These are phyloP conservation scores for Waltergamsia citrina DNA, from an alignment of 2,329 filamentous ascomycete species.

Conservation along the genomic window DNA sequence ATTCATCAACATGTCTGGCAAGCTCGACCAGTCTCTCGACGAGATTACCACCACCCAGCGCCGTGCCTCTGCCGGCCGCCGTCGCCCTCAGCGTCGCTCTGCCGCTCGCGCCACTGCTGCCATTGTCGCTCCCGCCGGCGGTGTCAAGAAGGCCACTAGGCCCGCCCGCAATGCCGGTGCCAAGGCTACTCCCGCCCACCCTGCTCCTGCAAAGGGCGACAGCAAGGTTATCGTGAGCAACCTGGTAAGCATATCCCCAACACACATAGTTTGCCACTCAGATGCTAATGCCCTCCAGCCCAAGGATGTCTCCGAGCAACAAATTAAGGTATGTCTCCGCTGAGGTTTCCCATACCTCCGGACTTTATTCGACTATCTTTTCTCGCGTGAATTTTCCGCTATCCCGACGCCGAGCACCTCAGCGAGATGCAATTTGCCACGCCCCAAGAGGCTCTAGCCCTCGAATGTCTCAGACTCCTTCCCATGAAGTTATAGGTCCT, in stretches of 20 bases:
- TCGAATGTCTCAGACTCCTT: slow-evolving; percentile 12
- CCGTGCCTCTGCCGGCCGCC: slow-evolving; percentile 41
- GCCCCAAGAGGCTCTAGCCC: not conserved
- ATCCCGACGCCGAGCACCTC: slow-evolving; percentile 3
- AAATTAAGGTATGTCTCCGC: slow-evolving; percentile 99
- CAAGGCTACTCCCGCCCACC: slow-evolving; percentile 57
- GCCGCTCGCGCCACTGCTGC: slow-evolving; percentile 37
- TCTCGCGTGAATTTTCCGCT: slow-evolving; percentile 20
- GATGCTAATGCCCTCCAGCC: slow-evolving; percentile 48
- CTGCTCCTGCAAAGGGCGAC: slow-evolving; percentile 53
- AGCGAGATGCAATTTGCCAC: slow-evolving; percentile 1
- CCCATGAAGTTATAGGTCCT: slow-evolving; percentile 13
- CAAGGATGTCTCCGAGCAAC: slow-evolving; percentile 88
- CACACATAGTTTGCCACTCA: not conserved
- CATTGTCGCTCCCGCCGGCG: slow-evolving; percentile 66
- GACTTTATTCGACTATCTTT: slow-evolving; percentile 58
- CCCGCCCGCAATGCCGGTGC: slow-evolving; percentile 46
- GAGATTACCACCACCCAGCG: slow-evolving; percentile 83
- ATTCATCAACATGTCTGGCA: slow-evolving; percentile 67
- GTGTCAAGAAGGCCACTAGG: slow-evolving; percentile 71
- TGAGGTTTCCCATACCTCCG: slow-evolving; percentile 59
- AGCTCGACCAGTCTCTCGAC: slow-evolving; percentile 94
- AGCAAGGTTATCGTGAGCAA: slow-evolving; percentile 99
- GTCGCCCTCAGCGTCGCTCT: slow-evolving; percentile 38
- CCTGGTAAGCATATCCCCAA: slow-evolving; percentile 57